Evolutionary conservation across 352 stramenopile genomes (phyloP), one percentile per base, ranked within the genome.

Genomic region (Phytophthora agathidicida): DNA sequence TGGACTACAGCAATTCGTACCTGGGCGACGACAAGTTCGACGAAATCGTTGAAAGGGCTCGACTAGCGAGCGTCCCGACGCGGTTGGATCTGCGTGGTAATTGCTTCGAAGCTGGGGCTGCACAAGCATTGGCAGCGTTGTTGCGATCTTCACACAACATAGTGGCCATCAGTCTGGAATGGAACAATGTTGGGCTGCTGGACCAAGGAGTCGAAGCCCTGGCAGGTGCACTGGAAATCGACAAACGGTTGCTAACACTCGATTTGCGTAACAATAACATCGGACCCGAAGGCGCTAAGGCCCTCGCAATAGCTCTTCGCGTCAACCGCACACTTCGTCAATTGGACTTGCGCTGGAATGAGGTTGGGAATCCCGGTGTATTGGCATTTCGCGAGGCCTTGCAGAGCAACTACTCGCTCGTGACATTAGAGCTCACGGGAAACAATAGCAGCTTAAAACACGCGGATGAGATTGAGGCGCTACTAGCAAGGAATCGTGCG

Each of bases 221-320:
- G 8, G 79, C 83, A 7, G 43, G 43, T 4, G 83, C 84, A 7
- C 58, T 94, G 3, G 77, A 88, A 53, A 62, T 86, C 8, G 86
- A 96, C 49, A 75, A 75, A 23, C 74, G 70, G 7, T 63, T 96
- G 13, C 36, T 89, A 3, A 60, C 74, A 16, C 69, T 96, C 11
- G 86, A 96, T 36, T 58, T 96, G 32, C 83, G 86, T 14, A 94
- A 96, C 65, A 96, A 96, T 65, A 91, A 90, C 60, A 76, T 96
- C 39, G 66, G 80, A 0, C 62, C 83, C 0, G 88, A 93, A 23
- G 86, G 84, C 11, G 86, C 85, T 13, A 83, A 76, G 23, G 70
- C 75, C 1, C 66, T 96, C 1, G 86, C 83, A 3, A 58, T 66
- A 24, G 73, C 81, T 3, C 67, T 96, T 3, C 32, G 27, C 28